Percentiles rank a stretch among this genome's conserved stretches.
Evolutionary conservation across 129 eudicot species (phyloP).

Genomic region (Flaveria sonorensis): DNA sequence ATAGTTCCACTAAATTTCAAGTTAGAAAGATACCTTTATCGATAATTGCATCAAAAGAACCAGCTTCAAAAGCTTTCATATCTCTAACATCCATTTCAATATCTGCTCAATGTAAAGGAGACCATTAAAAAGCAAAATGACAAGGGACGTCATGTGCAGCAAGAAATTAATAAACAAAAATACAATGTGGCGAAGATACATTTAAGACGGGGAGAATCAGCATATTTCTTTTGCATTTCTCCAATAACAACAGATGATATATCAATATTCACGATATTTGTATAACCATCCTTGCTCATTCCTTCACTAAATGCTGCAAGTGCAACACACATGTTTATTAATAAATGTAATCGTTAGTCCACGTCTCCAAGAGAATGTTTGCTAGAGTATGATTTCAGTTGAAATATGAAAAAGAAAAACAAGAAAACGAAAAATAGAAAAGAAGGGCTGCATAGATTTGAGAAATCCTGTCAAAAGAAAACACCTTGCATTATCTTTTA

Average conservation of each 20-base stretch:
- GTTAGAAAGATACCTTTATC: slow-evolving; percentile 68
- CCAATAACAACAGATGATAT: slow-evolving; percentile 82
- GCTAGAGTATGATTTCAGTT: not conserved
- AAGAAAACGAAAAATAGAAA: not conserved
- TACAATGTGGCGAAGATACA: slow-evolving; percentile 45
- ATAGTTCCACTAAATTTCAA: not conserved
- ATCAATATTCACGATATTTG: slow-evolving; percentile 70
- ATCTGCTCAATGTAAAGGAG: slow-evolving; percentile 48
- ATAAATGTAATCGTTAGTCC: slow-evolving; percentile 9
- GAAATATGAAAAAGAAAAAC: not conserved
- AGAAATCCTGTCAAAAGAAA: not conserved
- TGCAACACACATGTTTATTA: slow-evolving; percentile 1
- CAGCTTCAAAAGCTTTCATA: slow-evolving; percentile 72
- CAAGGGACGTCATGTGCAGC: not conserved
- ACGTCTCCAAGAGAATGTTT: not conserved
- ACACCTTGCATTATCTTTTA: not conserved
- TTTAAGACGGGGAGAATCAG: slow-evolving; percentile 53
- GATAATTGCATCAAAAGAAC: slow-evolving; percentile 73
- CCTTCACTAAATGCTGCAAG: slow-evolving; percentile 92
- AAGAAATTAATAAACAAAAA: slow-evolving; percentile 9
- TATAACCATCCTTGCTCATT: slow-evolving; percentile 84
- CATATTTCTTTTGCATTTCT: slow-evolving; percentile 72
- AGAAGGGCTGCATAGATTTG: slow-evolving; percentile 2
- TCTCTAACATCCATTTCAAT: slow-evolving; percentile 85
- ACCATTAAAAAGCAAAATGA: slow-evolving; percentile 8